These are phyloP conservation scores for Cercospora brassicicola DNA, from an alignment of 2,329 filamentous ascomycete species.

Conservation along the genomic window DNA sequence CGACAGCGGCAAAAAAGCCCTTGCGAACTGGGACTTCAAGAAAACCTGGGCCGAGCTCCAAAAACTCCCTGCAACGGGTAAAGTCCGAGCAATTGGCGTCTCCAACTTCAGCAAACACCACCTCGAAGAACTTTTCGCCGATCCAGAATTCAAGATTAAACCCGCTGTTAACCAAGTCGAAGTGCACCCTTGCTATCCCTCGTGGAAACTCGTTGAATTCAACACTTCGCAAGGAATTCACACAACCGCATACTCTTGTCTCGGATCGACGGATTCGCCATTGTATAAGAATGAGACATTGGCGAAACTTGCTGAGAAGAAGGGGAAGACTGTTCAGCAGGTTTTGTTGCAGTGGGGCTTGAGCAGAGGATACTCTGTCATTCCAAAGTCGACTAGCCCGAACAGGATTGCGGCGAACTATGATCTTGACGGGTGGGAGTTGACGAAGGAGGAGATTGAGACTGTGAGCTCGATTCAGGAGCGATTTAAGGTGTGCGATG, in stretches of 20 bases:
- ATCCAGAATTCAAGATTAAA: constrained; percentile 62
- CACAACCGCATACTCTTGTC: constrained; percentile 70
- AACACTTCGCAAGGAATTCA: constrained; percentile 73
- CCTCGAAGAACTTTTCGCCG: constrained; percentile 69
- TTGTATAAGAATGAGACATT: constrained; percentile 67
- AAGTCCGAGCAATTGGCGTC: constrained; percentile 72
- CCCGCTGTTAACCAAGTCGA: constrained; percentile 80
- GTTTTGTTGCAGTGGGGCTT: constrained; percentile 78
- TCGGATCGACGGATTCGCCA: constrained; percentile 69
- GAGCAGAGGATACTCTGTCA: constrained; percentile 76
- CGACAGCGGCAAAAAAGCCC: constrained; percentile 59
- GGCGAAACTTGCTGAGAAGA: constrained; percentile 58
- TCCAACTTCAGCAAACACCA: constrained; percentile 84
- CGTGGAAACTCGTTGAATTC: constrained; percentile 74
- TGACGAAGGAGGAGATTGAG: constrained; percentile 71
- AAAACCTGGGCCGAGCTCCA: constrained; percentile 63
- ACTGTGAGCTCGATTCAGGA: constrained; percentile 67
- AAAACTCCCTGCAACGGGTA: constrained; percentile 62
- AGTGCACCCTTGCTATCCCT: constrained; percentile 77
- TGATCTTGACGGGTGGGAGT: constrained; percentile 68
- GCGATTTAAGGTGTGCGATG: constrained; percentile 79
- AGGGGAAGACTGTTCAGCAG: constrained; percentile 71
- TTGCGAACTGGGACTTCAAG: constrained; percentile 76
- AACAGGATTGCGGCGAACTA: constrained; percentile 75
- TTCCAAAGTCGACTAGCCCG: constrained; percentile 79